Percentiles rank a stretch among this genome's conserved stretches.
Conservation (phyloP, 768 basidiomycete species). For the Termitomyces sp. region DNA sequence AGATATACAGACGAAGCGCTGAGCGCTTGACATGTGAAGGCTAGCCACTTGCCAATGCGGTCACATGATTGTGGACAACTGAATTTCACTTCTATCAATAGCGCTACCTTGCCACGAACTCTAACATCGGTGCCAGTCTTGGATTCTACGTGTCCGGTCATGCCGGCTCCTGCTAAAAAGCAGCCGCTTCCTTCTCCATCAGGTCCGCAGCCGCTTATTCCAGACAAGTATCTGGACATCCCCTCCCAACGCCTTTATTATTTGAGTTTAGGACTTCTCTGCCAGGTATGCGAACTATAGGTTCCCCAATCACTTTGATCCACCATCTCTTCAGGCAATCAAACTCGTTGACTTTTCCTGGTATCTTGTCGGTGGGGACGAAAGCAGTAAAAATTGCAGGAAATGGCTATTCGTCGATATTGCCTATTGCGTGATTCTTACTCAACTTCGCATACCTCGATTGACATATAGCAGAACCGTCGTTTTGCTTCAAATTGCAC, state of each 20-base stretch:
- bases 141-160: slow-evolving; percentile 1
- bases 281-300: slow-evolving; percentile 51
- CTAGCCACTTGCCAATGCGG: slow-evolving; percentile 6
- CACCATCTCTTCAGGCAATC: slow-evolving; percentile 45
- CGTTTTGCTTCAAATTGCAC: slow-evolving; percentile 55
- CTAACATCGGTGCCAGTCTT: neutral
- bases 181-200: slow-evolving; percentile 4
- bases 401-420: slow-evolving; percentile 77
- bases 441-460: slow-evolving; percentile 68
- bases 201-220: slow-evolving; percentile 46
- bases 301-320: neutral
- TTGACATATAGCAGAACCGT: slow-evolving; percentile 62
- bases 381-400: slow-evolving; percentile 37
- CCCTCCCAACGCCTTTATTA: slow-evolving; percentile 79
- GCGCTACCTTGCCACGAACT: neutral
- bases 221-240: slow-evolving; percentile 67
- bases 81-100: neutral
- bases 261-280: slow-evolving; percentile 66
- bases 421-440: slow-evolving; percentile 49
- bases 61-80: slow-evolving; percentile 9
- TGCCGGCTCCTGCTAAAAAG: slow-evolving; percentile 16
- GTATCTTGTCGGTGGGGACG: slow-evolving; percentile 43
- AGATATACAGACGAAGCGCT: neutral
- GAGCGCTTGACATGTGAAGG: neutral
- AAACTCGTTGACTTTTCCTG: slow-evolving; percentile 70